Conservation (phyloP, 1,284 basidiomycete species). For the Gomphus bonarii region DNA sequence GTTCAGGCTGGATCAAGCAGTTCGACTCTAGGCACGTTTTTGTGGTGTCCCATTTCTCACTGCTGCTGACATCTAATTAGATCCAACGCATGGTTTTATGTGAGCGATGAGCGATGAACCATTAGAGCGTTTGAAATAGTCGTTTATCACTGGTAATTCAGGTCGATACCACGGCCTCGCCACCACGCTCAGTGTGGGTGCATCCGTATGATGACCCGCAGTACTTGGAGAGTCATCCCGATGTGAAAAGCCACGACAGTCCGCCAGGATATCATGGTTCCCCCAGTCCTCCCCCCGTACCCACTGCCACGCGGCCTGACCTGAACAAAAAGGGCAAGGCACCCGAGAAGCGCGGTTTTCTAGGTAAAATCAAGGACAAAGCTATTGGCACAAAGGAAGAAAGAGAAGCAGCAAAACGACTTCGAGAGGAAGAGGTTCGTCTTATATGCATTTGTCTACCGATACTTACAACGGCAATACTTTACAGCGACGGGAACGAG, state of each 20-base stretch:
- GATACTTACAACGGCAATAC: slow-evolving; percentile 8
- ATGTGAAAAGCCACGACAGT: slow-evolving; percentile 12
- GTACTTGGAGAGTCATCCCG: slow-evolving; percentile 45
- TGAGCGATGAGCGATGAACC: neutral
- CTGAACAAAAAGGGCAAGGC: slow-evolving; percentile 15
- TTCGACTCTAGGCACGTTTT: slow-evolving; percentile 26
- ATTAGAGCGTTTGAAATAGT: slow-evolving; percentile 22
- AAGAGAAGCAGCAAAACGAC: slow-evolving; percentile 35
- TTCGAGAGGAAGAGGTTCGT: slow-evolving; percentile 26
- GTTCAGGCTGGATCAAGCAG: slow-evolving; percentile 50
- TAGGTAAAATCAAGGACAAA: slow-evolving; percentile 52
- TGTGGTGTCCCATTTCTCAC: neutral
- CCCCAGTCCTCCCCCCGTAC: slow-evolving; percentile 14
- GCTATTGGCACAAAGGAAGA: slow-evolving; percentile 54
- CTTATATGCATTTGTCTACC: neutral
- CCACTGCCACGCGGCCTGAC: slow-evolving; percentile 17
- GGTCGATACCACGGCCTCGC: slow-evolving; percentile 56
- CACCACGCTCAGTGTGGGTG: slow-evolving; percentile 60
- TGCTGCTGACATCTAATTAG: slow-evolving; percentile 2
- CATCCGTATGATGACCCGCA: slow-evolving; percentile 62
- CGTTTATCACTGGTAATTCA: slow-evolving; percentile 17
- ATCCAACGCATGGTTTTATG: slow-evolving; percentile 11
- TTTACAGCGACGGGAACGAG: slow-evolving; percentile 14
- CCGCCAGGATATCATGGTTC: slow-evolving; percentile 14
- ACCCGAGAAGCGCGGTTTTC: slow-evolving; percentile 36